Conservation (phyloP, 805 yeast genomes). For the Candida rishiriensis region DNA sequence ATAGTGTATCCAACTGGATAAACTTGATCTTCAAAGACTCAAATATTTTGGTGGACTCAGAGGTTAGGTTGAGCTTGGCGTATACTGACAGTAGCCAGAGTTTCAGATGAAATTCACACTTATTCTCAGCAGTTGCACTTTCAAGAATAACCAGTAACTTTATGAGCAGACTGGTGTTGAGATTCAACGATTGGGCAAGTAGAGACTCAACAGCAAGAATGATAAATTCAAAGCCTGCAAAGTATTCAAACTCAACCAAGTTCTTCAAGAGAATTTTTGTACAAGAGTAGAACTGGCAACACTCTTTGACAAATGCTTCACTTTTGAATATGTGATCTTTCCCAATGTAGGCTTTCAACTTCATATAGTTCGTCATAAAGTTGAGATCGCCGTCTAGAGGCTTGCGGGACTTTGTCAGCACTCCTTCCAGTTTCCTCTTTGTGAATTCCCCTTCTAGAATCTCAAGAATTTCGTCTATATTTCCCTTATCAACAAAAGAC, state of each 20-base stretch:
- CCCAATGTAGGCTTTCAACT: slow-evolving; percentile 38
- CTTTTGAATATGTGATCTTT: slow-evolving; percentile 16
- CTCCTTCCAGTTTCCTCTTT: slow-evolving; percentile 5
- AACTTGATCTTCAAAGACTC: slow-evolving; percentile 58
- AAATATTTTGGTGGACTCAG: slow-evolving; percentile 48
- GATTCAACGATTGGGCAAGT: slow-evolving; percentile 4
- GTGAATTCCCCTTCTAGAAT: slow-evolving; percentile 9
- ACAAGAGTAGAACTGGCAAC: slow-evolving; percentile 36
- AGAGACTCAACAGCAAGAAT: slow-evolving; percentile 46
- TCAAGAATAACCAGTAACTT: slow-evolving; percentile 55
- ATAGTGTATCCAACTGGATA: slow-evolving; percentile 70
- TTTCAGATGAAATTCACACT: slow-evolving; percentile 66
- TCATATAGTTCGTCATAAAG: slow-evolving; percentile 32
- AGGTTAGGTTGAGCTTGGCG: slow-evolving; percentile 49
- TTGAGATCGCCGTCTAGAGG: slow-evolving; percentile 19
- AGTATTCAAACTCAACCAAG: slow-evolving; percentile 63
- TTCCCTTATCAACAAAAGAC: slow-evolving; percentile 17
- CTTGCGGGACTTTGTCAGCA: slow-evolving; percentile 7
- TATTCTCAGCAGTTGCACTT: slow-evolving; percentile 48
- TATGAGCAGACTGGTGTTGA: slow-evolving; percentile 25
- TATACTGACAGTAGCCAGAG: slow-evolving; percentile 70
- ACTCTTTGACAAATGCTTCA: slow-evolving; percentile 25
- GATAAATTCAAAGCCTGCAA: slow-evolving; percentile 62
- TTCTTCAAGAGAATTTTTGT: slow-evolving; percentile 33
- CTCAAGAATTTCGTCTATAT: not conserved